Evolutionary conservation across 768 basidiomycete species (phyloP), one percentile per base, ranked within the genome.

Genomic region (Russula sp.): DNA sequence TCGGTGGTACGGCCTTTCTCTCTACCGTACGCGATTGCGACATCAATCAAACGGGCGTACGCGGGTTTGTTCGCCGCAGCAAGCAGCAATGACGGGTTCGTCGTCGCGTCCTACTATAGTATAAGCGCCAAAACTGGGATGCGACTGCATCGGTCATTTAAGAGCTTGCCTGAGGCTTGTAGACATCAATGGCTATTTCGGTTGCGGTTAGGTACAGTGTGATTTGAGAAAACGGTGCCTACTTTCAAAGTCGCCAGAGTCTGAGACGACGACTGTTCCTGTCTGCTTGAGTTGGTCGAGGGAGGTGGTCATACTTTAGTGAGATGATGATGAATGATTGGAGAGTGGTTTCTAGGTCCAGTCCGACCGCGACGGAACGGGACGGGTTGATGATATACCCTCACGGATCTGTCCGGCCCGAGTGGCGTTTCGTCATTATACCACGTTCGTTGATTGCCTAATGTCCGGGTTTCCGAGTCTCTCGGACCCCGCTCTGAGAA

Each of bases 231-330:
- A 56, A 32, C 39, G 4, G 34, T 22, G 31, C 78, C 71, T 62
- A 80, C 93, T 82, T 77, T 91, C 91, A 73, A 97, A 96, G 77
- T 97, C 95, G 59, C 95, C 96, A 62, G 94, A 95, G 82, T 99
- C 96, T 53, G 92, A 94, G 72, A 96, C 94, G 77, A 98, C 95
- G 75, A 90, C 84, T 73, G 96, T 98, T 71, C 94, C 96, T 71
- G 90, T 89, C 70, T 88, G 83, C 74, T 96, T 96, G 74, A 96
- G 89, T 64, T 75, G 77, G 71, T 91, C 90, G 69, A 92, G 86
- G 52, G 90, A 89, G 71, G 81, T 90, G 66, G 88, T 79, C 89
- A 90, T 91, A 42, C 37, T 48, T 60, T 27, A 20, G 51, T 10
- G 39, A 32, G 54, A 10, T 18, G 69, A 56, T 68, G 69, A 63